These are phyloP conservation scores for Melanomma pulvis-pyrius DNA, from an alignment of 495 filamentous ascomycete genomes.

Conservation along the genomic window DNA sequence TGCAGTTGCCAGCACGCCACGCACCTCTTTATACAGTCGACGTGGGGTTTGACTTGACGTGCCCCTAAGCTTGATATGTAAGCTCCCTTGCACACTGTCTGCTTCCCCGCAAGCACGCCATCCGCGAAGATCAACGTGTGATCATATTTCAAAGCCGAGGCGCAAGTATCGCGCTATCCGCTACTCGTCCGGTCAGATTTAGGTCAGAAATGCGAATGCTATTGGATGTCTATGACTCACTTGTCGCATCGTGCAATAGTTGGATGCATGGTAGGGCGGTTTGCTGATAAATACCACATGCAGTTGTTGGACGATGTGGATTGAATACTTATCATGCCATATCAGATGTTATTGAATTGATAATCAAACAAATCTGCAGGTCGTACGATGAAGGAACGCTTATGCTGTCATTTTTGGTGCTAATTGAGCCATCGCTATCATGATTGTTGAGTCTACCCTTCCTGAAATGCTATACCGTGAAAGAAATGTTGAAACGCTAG, in stretches of 20 bases:
- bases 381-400: too few species aligned
- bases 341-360: neutral
- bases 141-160: conserved; percentile 11
- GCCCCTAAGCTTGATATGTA: conserved; percentile 19
- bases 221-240: neutral
- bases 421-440: neutral
- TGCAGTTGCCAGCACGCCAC: neutral
- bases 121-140: neutral
- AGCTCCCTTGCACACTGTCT: neutral
- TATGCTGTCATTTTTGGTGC: neutral
- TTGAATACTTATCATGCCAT: neutral
- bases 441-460: neutral
- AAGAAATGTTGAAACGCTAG: neutral
- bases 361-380: too few species aligned
- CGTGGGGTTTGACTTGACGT: neutral
- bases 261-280: neutral
- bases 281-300: conserved; percentile 16
- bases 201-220: neutral
- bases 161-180: conserved; percentile 5
- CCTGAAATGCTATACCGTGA: neutral
- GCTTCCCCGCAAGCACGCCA: conserved; percentile 35
- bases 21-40: neutral
- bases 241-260: neutral
- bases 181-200: conserved; percentile 7
- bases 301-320: neutral